These are phyloP conservation scores for Citrullus amarus DNA, from an alignment of 306 rosid species.

Conservation along the genomic window DNA sequence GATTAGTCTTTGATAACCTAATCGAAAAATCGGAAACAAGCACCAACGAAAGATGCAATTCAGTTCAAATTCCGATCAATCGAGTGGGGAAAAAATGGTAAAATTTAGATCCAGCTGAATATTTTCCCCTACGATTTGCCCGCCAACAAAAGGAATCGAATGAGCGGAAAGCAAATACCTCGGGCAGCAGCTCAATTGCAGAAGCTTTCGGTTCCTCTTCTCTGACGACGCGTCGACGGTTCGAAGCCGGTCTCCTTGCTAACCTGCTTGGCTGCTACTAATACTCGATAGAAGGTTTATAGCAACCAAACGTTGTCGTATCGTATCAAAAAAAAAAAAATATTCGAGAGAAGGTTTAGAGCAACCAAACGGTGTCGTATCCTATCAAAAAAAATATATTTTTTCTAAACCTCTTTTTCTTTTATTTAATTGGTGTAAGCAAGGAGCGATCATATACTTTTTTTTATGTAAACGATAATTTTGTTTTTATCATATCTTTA, in stretches of 20 bases:
- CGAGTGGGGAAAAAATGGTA: background rate
- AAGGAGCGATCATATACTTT: no score
- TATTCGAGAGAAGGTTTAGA: background rate
- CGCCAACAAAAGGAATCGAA: background rate
- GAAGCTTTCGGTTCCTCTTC: background rate
- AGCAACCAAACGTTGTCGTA: background rate
- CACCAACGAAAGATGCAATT: background rate
- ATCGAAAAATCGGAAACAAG: background rate
- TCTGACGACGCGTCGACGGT: background rate
- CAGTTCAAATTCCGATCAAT: background rate
- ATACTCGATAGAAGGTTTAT: background rate
- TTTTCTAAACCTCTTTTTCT: no score
- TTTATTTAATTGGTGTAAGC: no score
- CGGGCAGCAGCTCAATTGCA: background rate
- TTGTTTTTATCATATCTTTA: no score
- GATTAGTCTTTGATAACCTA: background rate
- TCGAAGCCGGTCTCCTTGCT: background rate
- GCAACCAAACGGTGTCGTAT: background rate
- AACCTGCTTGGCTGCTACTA: background rate
- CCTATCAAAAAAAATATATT: no score
- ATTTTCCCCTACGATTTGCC: background rate
- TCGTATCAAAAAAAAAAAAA: background rate
- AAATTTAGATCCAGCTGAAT: background rate
- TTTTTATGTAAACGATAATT: no score
- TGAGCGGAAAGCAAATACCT: background rate